Conservation (phyloP, 495 filamentous ascomycete species). For the Podospora pseudocomata region DNA sequence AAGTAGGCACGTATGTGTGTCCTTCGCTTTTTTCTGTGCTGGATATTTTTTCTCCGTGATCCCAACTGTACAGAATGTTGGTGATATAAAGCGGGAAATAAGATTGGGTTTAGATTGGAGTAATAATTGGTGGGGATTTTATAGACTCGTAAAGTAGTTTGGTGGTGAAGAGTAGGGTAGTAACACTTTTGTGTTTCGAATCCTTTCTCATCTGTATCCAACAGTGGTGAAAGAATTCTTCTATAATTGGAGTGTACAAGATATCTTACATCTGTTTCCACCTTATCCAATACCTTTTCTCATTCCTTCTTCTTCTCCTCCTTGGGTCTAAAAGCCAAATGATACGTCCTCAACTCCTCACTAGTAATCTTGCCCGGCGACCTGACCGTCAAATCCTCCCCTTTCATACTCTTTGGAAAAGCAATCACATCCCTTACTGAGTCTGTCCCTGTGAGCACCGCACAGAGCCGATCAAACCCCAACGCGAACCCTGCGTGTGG, state of each 20-base stretch:
- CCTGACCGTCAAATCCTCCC: constrained; percentile 76
- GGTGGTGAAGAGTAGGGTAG: background rate
- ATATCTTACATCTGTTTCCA: background rate
- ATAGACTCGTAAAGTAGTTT: background rate
- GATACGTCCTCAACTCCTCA: constrained; percentile 67
- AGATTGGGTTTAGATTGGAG: background rate
- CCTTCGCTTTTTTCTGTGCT: background rate
- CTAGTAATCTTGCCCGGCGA: constrained; percentile 64
- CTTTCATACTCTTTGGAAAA: constrained; percentile 88
- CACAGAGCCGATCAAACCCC: constrained; percentile 86
- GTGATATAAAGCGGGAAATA: background rate
- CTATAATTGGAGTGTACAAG: background rate
- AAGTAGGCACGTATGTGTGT: background rate
- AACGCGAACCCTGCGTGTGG: constrained; percentile 92
- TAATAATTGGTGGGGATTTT: background rate
- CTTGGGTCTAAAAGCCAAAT: constrained; percentile 40
- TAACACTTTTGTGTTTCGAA: background rate
- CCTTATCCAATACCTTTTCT: too few species aligned
- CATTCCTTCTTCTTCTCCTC: constrained; percentile 3
- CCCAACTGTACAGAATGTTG: background rate
- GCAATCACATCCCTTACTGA: constrained; percentile 89
- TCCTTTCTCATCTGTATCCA: background rate
- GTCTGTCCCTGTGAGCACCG: constrained; percentile 70
- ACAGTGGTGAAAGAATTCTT: background rate
- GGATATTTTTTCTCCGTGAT: background rate